These are phyloP conservation scores for Tulasnella sp. DNA, from an alignment of 768 basidiomycete species.

Conservation along the genomic window DNA sequence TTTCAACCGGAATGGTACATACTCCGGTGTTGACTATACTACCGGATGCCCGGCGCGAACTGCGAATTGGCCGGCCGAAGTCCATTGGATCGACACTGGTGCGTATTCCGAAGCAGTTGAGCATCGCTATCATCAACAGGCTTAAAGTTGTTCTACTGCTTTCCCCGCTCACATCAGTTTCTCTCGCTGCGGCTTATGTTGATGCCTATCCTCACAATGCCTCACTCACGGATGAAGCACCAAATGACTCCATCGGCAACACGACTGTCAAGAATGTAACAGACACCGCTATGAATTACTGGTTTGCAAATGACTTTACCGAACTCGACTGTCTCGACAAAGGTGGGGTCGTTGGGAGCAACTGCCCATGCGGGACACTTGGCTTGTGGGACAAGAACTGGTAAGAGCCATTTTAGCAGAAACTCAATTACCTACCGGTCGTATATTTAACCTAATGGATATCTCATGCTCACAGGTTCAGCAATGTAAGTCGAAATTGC, in stretches of 20 bases:
- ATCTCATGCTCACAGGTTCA: neutral
- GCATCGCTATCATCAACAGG: neutral
- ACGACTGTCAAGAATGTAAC: slow-evolving; percentile 5
- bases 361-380: slow-evolving; percentile 16
- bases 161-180: neutral
- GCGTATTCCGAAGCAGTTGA: neutral
- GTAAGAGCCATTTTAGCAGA: neutral
- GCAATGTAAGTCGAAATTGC: neutral
- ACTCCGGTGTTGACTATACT: slow-evolving; percentile 44
- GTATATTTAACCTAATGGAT: neutral
- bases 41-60: slow-evolving; percentile 50
- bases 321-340: slow-evolving; percentile 12
- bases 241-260: slow-evolving; percentile 1
- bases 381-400: slow-evolving; percentile 19
- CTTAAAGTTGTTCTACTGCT: neutral
- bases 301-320: slow-evolving; percentile 17
- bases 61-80: slow-evolving; percentile 61
- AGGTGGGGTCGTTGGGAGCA: slow-evolving; percentile 3
- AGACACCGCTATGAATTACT: slow-evolving; percentile 17
- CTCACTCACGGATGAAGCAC: slow-evolving; percentile 1
- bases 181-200: slow-evolving; percentile 7
- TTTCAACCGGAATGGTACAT: slow-evolving; percentile 21
- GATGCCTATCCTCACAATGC: neutral
- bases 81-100: slow-evolving; percentile 14
- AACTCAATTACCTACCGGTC: too few relatives aligned